phyloP scores from a whole-genome alignment of 2,329 filamentous ascomycete species.

The Dothideomycetes sp. region DNA sequence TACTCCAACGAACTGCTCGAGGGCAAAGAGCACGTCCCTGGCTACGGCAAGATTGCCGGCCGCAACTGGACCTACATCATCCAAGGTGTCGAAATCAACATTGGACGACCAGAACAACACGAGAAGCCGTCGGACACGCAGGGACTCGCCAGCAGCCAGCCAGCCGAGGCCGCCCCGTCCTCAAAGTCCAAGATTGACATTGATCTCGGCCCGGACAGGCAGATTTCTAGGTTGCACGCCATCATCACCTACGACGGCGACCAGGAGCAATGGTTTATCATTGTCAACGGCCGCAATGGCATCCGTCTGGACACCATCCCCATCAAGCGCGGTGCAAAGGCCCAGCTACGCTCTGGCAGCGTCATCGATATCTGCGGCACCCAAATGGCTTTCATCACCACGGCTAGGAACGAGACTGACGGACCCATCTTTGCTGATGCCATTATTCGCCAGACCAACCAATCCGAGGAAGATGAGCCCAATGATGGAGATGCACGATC shows the following conservation, averaged over 20 bases:
- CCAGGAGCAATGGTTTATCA: slow-evolving; percentile 61
- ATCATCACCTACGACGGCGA: slow-evolving; percentile 36
- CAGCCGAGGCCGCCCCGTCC: slow-evolving; percentile 16
- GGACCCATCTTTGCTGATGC: slow-evolving; percentile 47
- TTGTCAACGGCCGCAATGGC: slow-evolving; percentile 85
- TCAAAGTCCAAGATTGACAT: slow-evolving; percentile 57
- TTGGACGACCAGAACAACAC: slow-evolving; percentile 49
- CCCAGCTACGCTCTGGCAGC: slow-evolving; percentile 68
- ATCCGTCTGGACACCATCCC: slow-evolving; percentile 68
- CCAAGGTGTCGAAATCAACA: slow-evolving; percentile 62
- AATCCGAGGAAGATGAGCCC: slow-evolving; percentile 29
- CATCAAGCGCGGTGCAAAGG: slow-evolving; percentile 55
- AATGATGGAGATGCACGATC: slow-evolving; percentile 17
- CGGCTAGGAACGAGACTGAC: slow-evolving; percentile 61
- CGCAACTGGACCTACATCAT: slow-evolving; percentile 80
- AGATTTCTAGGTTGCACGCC: slow-evolving; percentile 39
- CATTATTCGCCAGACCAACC: slow-evolving; percentile 25
- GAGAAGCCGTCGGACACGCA: slow-evolving; percentile 15
- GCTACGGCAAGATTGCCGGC: slow-evolving; percentile 73
- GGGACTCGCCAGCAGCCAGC: slow-evolving; percentile 13
- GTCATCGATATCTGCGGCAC: slow-evolving; percentile 86
- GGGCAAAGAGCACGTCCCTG: slow-evolving; percentile 37
- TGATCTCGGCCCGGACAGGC: slow-evolving; percentile 53
- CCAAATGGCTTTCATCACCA: slow-evolving; percentile 99
- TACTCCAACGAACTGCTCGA: slow-evolving; percentile 43